Evolutionary conservation across 805 yeast genomes (phyloP), one percentile per base, ranked within the genome.

Genomic region (Wickerhamiella brachini): DNA sequence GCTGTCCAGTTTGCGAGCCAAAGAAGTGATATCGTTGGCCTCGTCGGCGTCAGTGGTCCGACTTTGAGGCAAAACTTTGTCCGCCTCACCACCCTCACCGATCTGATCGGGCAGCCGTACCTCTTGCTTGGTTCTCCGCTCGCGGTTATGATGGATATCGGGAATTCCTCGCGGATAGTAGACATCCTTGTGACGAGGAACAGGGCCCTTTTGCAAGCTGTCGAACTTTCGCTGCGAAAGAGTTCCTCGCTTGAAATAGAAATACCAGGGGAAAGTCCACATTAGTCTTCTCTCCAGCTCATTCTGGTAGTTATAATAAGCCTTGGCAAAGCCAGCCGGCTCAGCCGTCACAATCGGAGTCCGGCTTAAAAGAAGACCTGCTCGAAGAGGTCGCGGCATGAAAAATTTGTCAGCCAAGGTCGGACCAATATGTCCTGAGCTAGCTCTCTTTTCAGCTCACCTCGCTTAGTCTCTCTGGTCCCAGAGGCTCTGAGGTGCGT

Each of bases 241-340:
- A 1, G 97, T 83, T 55, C 97, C 97, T 60, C 78, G 81, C 63
- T 83, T 85, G 71, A 81, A 93, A 70, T 89, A 93, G 64, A 80
- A 89, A 77, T 87, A 87, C 59, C 83, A 80, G 5, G 98, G 97
- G 67, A 93, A 93, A 0, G 97, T 88, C 95, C 96, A 88, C 95
- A 89, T 88, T 58, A 93, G 73, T 60, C 97, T 77, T 62, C 81
- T 81, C 72, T 88, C 89, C 51, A 93, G 73, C 65, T 85, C 95
- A 49, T 79, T 77, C 67, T 89, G 95, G 65, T 93, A 93, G 50
- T 79, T 71, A 64, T 83, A 85, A 67, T 82, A 93, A 49, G 80
- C 79, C 53, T 71, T 62, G 59, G 87, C 96, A 59, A 90, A 83
- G 51, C 72, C 77, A 9, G 82, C 72, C 50, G 81, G 69, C 54